Evolutionary conservation across 169 alveolate genomes (phyloP).

Genomic region (Eimeria praecox): DNA sequence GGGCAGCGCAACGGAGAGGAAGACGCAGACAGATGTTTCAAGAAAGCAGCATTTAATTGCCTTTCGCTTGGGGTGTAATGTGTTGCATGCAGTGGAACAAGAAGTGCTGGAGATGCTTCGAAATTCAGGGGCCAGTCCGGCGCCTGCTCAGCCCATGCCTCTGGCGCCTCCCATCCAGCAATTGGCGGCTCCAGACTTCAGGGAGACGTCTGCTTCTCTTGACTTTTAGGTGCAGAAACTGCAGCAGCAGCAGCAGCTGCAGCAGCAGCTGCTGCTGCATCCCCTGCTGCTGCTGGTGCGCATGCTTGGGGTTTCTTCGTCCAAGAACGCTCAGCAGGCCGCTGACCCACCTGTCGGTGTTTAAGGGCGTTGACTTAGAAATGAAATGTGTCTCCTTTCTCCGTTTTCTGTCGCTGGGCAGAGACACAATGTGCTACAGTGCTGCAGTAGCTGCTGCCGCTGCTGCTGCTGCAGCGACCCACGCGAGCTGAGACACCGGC

Average conservation of each 20-base stretch:
- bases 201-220: conserved; percentile 41
- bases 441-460: conserved; percentile 1
- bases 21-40: background rate
- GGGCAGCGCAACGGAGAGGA: background rate
- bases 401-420: conserved; percentile 1
- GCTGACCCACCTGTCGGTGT: conserved; percentile 1
- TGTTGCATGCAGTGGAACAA: conserved; percentile 55
- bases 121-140: background rate
- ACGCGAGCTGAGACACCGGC: conserved; percentile 24
- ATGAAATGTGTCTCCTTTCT: conserved; percentile 26
- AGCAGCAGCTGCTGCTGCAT: conserved; percentile 28
- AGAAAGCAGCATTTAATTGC: background rate
- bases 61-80: background rate
- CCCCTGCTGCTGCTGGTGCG: conserved; percentile 22
- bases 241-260: background rate
- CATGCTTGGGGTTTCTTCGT: background rate
- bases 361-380: conserved; percentile 14
- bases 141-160: conserved; percentile 10
- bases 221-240: conserved; percentile 14
- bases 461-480: background rate
- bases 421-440: conserved; percentile 32
- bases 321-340: conserved; percentile 13
- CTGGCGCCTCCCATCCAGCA: conserved; percentile 4
- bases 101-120: conserved; percentile 68
- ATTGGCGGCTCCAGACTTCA: background rate